Evolutionary conservation across 768 basidiomycete genomes (phyloP).

Genomic region (Suillus decipiens): DNA sequence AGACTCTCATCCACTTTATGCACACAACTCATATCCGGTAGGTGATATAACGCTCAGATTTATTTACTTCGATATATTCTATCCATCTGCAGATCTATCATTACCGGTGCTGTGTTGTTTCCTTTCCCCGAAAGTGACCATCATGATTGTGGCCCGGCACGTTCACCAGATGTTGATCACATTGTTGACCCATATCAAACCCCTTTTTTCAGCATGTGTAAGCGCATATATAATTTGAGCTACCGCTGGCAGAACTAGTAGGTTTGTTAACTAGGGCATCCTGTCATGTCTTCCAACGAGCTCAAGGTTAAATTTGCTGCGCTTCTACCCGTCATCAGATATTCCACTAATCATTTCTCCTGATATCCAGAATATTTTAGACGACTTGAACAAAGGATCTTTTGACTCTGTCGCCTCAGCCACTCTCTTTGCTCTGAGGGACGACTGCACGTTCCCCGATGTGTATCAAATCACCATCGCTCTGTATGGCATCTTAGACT

Average conservation of each 20-base stretch:
- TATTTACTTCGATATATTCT: too few species aligned
- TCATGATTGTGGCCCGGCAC: neutral
- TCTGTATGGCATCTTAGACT: slow-evolving; percentile 23
- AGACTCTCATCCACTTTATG: neutral
- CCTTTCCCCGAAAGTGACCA: too few species aligned
- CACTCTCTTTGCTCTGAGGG: slow-evolving; percentile 22
- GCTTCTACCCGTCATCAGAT: neutral
- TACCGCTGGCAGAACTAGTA: neutral
- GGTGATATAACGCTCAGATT: too few species aligned
- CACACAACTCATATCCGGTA: too few species aligned
- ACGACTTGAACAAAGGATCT: slow-evolving; percentile 27
- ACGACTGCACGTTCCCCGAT: slow-evolving; percentile 23
- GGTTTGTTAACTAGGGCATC: neutral
- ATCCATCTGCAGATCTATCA: too few species aligned
- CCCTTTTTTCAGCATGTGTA: neutral
- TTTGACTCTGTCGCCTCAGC: slow-evolving; percentile 18
- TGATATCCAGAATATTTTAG: slow-evolving; percentile 13
- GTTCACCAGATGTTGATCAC: neutral
- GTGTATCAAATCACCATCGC: slow-evolving; percentile 19
- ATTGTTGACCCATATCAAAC: neutral
- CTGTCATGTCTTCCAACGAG: slow-evolving; percentile 20
- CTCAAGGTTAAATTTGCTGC: slow-evolving; percentile 22
- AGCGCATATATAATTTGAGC: neutral
- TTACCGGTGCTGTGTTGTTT: too few species aligned
- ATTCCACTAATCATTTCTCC: neutral